phyloP scores from a whole-genome alignment of 768 basidiomycete genomes.

The Wakefieldia striispora region DNA sequence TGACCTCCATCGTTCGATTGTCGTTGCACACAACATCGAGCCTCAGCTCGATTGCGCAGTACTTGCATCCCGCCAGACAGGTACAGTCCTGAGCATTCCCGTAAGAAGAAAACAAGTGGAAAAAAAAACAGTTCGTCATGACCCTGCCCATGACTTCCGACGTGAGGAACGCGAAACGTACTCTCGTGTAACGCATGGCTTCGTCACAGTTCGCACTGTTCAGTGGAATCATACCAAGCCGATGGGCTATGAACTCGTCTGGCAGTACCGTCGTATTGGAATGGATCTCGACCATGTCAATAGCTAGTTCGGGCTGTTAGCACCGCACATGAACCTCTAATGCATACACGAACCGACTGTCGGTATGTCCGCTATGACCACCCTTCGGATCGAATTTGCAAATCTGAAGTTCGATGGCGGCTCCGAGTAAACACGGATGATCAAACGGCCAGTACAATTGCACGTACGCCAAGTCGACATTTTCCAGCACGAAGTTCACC shows the following conservation, averaged over 20 bases:
- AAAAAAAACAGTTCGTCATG: slow-evolving; percentile 1
- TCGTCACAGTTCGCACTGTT: slow-evolving; percentile 86
- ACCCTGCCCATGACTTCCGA: background rate
- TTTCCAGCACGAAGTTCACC: slow-evolving; percentile 90
- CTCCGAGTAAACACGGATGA: slow-evolving; percentile 5
- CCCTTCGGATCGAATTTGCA: slow-evolving; percentile 90
- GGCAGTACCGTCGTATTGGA: slow-evolving; percentile 90
- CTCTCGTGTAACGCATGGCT: slow-evolving; percentile 77
- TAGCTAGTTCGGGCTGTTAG: slow-evolving; percentile 53
- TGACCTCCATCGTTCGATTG: slow-evolving; percentile 76
- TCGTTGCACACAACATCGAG: slow-evolving; percentile 78
- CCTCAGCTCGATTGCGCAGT: slow-evolving; percentile 80
- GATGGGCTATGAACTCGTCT: slow-evolving; percentile 96
- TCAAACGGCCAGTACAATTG: background rate
- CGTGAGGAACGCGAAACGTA: slow-evolving; percentile 32
- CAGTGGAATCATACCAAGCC: slow-evolving; percentile 92
- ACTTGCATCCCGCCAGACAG: slow-evolving; percentile 79
- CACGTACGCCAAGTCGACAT: slow-evolving; percentile 92
- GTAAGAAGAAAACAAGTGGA: no score
- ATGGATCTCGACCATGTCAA: slow-evolving; percentile 93
- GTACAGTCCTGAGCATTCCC: slow-evolving; percentile 75
- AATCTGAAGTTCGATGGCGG: slow-evolving; percentile 51
- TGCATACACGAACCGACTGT: slow-evolving; percentile 73
- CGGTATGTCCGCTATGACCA: slow-evolving; percentile 95
- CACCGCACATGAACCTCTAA: background rate